Evolutionary conservation across 1,284 basidiomycete species (phyloP).

Genomic region (Paramarasmius palmivorus): DNA sequence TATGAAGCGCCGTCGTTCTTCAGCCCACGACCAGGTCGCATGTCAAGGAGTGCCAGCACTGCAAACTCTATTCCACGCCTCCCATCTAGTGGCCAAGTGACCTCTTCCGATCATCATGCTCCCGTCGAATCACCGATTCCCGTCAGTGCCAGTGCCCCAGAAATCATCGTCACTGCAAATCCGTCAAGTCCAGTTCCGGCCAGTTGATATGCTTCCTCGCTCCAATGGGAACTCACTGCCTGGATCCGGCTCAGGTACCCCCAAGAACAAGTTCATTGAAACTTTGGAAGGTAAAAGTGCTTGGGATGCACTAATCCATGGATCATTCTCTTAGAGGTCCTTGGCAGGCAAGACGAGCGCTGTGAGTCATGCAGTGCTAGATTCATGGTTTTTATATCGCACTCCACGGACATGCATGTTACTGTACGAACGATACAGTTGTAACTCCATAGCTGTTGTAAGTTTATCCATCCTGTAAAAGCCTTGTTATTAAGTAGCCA

Average conservation of each 20-base stretch:
- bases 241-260: slow-evolving; percentile 28
- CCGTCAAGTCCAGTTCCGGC: slow-evolving; percentile 15
- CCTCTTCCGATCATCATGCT: background rate
- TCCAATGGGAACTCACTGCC: slow-evolving; percentile 8
- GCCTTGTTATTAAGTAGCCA: too few relatives aligned
- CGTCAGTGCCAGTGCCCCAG: background rate
- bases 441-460: too few relatives aligned
- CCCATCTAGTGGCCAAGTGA: background rate
- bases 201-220: slow-evolving; percentile 7
- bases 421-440: too few relatives aligned
- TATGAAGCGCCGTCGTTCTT: background rate
- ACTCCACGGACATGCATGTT: too few relatives aligned
- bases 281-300: slow-evolving; percentile 49
- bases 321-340: slow-evolving; percentile 41
- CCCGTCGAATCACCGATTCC: background rate
- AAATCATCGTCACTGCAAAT: slow-evolving; percentile 1
- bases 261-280: slow-evolving; percentile 43
- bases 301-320: slow-evolving; percentile 59
- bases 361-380: too few relatives aligned
- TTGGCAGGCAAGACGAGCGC: too few relatives aligned
- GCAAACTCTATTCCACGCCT: background rate
- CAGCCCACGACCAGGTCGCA: background rate
- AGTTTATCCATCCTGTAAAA: too few relatives aligned
- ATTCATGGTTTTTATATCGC: too few relatives aligned
- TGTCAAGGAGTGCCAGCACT: slow-evolving; percentile 1